phyloP scores from a whole-genome alignment of 306 rosid species.

The Fragaria vesca region DNA sequence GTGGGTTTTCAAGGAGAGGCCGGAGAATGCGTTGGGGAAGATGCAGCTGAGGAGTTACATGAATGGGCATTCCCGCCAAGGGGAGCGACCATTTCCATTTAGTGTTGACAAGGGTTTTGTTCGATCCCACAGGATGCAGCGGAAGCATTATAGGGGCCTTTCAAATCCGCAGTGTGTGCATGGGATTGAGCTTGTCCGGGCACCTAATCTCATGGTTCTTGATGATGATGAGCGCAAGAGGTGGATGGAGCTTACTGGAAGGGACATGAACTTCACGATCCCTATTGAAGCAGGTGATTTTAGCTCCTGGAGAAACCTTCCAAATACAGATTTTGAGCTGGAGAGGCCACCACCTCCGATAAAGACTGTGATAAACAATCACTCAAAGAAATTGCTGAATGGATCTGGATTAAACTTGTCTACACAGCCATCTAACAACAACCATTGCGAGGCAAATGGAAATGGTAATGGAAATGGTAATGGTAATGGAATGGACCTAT shows the following conservation, averaged over 20 bases:
- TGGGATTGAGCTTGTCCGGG: slow-evolving; percentile 66
- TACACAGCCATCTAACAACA: slow-evolving; percentile 52
- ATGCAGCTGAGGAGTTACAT: slow-evolving; percentile 98
- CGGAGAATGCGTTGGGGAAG: slow-evolving; percentile 91
- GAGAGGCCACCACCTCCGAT: slow-evolving; percentile 63
- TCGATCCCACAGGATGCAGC: slow-evolving; percentile 93
- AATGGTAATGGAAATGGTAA: neutral
- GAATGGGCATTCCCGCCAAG: slow-evolving; percentile 99
- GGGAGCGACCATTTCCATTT: slow-evolving; percentile 86
- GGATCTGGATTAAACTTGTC: slow-evolving; percentile 75
- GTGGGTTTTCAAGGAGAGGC: slow-evolving; percentile 99
- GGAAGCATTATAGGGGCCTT: slow-evolving; percentile 90
- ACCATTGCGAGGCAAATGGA: slow-evolving; percentile 41
- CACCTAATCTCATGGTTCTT: slow-evolving; percentile 63
- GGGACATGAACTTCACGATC: slow-evolving; percentile 74
- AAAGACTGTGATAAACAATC: slow-evolving; percentile 49
- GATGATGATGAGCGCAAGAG: slow-evolving; percentile 72
- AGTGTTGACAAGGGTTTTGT: slow-evolving; percentile 82
- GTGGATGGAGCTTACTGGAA: slow-evolving; percentile 87
- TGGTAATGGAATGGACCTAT: slow-evolving; percentile 52
- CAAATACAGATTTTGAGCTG: slow-evolving; percentile 81
- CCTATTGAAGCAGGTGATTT: slow-evolving; percentile 86
- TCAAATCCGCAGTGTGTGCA: slow-evolving; percentile 96
- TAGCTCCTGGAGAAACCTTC: slow-evolving; percentile 85
- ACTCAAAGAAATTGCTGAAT: slow-evolving; percentile 75